Base-by-base conservation (phyloP, 2,329 filamentous ascomycete species). In the Allantophomopsis cytisporea region DNA sequence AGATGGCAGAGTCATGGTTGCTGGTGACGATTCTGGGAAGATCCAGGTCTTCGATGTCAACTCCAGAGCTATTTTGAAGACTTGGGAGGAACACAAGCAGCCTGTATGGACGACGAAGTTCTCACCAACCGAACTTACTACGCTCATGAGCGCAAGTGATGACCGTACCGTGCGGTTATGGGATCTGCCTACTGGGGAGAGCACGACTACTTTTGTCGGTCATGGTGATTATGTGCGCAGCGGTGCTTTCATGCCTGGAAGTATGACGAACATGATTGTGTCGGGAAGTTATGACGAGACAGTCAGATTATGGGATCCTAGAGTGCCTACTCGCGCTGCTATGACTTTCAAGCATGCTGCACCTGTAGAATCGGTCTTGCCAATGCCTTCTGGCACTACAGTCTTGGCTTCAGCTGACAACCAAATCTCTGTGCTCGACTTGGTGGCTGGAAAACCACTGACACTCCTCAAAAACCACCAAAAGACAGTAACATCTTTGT, bases 281-380 rank as follows among this genome's bases (percentile, higher is more conserved):
- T 93, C 86, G 8, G 91, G 93, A 37, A 88, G 84, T 60, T 98
- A 98, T 63, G 91, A 98, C 61, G 77, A 85, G 45, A 95, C 88
- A 1, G 89, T 96, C 38, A 79, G 83, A 47, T 63, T 98, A 16
- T 98, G 91, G 91, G 91, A 98, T 63, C 80, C 88, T 1, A 73
- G 91, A 48, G 76, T 79, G 30, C 76, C 78, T 47, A 74, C 59
- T 54, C 69, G 61, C 60, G 67, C 79, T 6, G 86, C 87, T 47
- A 91, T 98, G 80, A 85, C 83, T 0, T 96, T 98, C 66, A 91
- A 93, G 66, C 88, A 95, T 64, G 73, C 78, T n/a, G 83, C 83
- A 13, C 81, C 89, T 2, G 73, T 98, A 16, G 91, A 98, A 60
- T 71, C 77, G 38, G 82, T 98, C n/a, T 68, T 96, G 4, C 79